Percentiles rank a stretch among this genome's conserved stretches.
Evolutionary conservation across 23 red algal species (phyloP).

Genomic region (Cyanidioschyzon merolae): DNA sequence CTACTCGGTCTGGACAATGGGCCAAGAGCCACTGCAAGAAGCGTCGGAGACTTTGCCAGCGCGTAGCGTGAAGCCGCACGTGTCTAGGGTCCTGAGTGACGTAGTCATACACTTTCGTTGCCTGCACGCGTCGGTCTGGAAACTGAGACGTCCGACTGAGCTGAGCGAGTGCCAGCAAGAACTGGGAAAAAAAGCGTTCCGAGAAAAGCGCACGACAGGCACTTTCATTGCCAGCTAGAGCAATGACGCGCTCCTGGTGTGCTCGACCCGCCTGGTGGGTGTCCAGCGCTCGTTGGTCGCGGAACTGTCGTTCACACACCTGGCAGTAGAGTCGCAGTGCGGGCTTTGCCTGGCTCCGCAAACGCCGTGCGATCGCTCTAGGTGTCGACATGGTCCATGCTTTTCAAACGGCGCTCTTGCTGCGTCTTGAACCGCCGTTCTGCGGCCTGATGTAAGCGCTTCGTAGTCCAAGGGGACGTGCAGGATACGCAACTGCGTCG

Average conservation of each 20-base stretch:
- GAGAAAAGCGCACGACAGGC: not conserved
- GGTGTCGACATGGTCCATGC: not conserved
- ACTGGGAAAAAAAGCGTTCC: conserved; percentile 2
- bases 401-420: no score
- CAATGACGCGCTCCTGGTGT: not conserved
- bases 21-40: conserved; percentile 3
- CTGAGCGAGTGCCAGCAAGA: not conserved
- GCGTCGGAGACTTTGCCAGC: not conserved
- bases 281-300: conserved; percentile 6
- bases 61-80: not conserved
- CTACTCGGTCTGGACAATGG: not conserved
- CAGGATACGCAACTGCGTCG: no score
- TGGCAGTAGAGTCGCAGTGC: not conserved
- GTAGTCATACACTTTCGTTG: not conserved
- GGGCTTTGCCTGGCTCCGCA: conserved; percentile 1
- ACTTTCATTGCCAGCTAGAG: not conserved
- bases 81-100: not conserved
- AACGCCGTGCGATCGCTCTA: not conserved
- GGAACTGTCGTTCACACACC: conserved; percentile 11
- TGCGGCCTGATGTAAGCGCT: no score
- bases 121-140: not conserved
- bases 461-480: no score
- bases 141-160: not conserved
- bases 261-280: not conserved
- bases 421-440: no score